Percentiles rank a stretch among this genome's conserved stretches.
Conservation (phyloP, 2,329 filamentous ascomycete genomes). For the Chaetothyriales sp. region DNA sequence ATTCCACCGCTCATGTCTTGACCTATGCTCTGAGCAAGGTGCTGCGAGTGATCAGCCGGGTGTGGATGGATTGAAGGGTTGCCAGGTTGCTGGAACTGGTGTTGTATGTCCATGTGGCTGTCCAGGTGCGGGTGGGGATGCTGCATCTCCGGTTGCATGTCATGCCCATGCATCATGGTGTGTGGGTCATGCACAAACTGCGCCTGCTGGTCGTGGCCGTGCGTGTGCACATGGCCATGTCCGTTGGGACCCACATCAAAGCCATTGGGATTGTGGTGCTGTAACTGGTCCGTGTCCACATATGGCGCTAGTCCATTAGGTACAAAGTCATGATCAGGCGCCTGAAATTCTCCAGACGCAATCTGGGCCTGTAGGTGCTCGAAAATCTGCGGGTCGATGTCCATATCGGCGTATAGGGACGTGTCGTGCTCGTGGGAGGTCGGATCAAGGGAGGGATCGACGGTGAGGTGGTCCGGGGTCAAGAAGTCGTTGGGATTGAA, state of each 20-base stretch:
- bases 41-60: conserved; percentile 5
- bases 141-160: conserved; percentile 1
- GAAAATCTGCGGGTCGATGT: conserved; percentile 48
- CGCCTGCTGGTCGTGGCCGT: conserved; percentile 1
- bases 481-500: conserved; percentile 8
- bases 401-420: conserved; percentile 34
- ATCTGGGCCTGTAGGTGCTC: conserved; percentile 29
- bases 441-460: background rate
- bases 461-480: conserved; percentile 1
- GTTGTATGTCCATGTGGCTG: conserved; percentile 3
- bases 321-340: conserved; percentile 9
- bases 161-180: background rate
- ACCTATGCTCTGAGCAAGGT: conserved; percentile 10
- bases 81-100: background rate
- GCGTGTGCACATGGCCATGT: conserved; percentile 1
- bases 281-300: conserved; percentile 10
- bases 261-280: conserved; percentile 10
- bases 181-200: background rate
- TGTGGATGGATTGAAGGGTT: conserved; percentile 3
- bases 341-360: conserved; percentile 9
- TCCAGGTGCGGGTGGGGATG: background rate
- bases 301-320: conserved; percentile 11
- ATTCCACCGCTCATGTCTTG: conserved; percentile 7
- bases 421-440: conserved; percentile 17
- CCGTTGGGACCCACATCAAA: conserved; percentile 3